Conservation (phyloP, 352 stramenopile species). For the Blastocystis sp. region DNA sequence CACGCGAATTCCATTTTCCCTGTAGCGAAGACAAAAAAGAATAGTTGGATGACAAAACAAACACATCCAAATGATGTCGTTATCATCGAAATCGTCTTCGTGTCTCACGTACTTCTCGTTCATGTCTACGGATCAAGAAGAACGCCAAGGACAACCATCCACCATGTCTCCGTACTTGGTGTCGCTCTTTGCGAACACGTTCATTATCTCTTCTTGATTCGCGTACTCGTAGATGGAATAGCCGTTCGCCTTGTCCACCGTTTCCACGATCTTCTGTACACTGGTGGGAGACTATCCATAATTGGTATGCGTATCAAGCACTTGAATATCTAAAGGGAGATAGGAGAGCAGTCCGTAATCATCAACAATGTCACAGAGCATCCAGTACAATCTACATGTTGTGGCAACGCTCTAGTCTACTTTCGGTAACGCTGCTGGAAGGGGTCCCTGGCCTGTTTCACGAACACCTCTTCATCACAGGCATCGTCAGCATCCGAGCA, state of each 20-base stretch:
- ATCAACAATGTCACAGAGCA: conserved; percentile 71
- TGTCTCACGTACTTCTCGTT: conserved; percentile 48
- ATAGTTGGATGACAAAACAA: conserved; percentile 8
- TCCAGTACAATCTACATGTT: conserved; percentile 50
- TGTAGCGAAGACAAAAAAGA: conserved; percentile 12
- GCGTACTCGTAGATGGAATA: conserved; percentile 46
- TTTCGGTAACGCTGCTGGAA: conserved; percentile 64
- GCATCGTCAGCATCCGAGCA: neutral
- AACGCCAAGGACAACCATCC: neutral
- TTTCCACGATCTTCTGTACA: conserved; percentile 58
- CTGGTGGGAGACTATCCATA: conserved; percentile 40
- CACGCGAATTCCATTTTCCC: conserved; percentile 13
- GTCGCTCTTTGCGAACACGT: conserved; percentile 53
- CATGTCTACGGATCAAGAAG: conserved; percentile 37
- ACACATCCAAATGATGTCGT: conserved; percentile 32
- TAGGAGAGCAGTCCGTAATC: conserved; percentile 66
- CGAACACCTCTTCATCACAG: conserved; percentile 65
- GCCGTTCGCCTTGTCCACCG: conserved; percentile 65
- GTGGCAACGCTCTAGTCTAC: neutral
- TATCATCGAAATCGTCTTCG: conserved; percentile 37
- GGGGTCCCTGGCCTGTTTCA: conserved; percentile 21
- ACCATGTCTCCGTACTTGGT: conserved; percentile 30
- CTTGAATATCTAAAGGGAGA: conserved; percentile 56
- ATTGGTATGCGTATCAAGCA: neutral
- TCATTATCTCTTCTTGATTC: neutral